Percentiles rank a stretch among this genome's conserved stretches.
Conservation (phyloP, 169 alveolate genomes). For the Perkinsus olseni region DNA sequence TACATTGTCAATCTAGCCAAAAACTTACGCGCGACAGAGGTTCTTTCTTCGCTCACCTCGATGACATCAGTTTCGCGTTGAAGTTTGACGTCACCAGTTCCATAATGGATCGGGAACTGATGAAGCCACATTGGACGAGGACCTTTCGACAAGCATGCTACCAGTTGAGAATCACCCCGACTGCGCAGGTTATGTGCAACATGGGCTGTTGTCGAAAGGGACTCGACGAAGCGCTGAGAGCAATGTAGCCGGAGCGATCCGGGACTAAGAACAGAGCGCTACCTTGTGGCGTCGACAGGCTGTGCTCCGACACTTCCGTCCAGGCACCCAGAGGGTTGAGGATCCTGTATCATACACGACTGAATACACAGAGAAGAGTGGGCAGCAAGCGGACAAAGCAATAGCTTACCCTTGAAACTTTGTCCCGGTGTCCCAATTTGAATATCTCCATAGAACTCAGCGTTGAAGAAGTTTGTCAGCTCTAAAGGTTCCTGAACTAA, state of each 20-base stretch:
- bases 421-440: slow-evolving; percentile 53
- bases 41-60: too few relatives aligned
- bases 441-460: slow-evolving; percentile 49
- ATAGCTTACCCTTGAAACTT: not conserved
- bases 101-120: not conserved
- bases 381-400: not conserved
- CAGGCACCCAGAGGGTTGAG: slow-evolving; percentile 61
- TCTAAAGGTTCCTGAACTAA: not conserved
- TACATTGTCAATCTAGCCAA: not conserved
- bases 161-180: not conserved
- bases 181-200: not conserved
- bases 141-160: not conserved
- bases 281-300: slow-evolving; percentile 24
- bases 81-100: not conserved
- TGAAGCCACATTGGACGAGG: not conserved
- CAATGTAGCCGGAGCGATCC: not conserved
- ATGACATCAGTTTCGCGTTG: not conserved
- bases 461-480: slow-evolving; percentile 38
- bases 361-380: not conserved
- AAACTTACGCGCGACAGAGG: not conserved
- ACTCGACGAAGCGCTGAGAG: not conserved
- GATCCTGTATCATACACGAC: slow-evolving; percentile 65
- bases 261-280: not conserved
- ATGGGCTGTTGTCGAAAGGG: not conserved
- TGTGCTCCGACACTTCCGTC: slow-evolving; percentile 29